A percentile compares a stretch with the other conserved stretches of the same genome.
Conservation (phyloP, 2,329 filamentous ascomycete species). For the Colletotrichum sp. region DNA sequence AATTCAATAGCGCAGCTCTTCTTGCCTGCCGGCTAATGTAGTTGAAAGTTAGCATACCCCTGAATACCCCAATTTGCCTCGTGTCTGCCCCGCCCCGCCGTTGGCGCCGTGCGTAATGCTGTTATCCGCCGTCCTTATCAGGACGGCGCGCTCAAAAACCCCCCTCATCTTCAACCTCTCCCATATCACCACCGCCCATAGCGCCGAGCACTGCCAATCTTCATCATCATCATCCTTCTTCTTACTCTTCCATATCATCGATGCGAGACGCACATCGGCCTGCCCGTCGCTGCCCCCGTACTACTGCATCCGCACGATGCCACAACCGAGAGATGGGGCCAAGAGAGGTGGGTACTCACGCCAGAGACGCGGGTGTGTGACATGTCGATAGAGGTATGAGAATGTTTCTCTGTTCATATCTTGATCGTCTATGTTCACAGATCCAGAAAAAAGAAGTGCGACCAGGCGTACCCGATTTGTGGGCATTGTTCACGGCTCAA, state of each 20-base stretch:
- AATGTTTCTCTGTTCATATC: not conserved
- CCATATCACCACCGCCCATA: not conserved
- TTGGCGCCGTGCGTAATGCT: conserved; percentile 18
- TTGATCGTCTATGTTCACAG: not conserved
- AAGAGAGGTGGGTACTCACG: conserved; percentile 22
- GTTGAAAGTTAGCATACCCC: not conserved
- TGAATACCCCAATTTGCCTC: not conserved
- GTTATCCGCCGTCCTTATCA: not conserved
- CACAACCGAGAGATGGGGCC: not conserved
- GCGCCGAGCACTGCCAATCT: not conserved
- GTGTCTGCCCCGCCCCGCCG: conserved; percentile 15
- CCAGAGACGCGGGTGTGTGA: conserved; percentile 24
- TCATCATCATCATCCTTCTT: not conserved
- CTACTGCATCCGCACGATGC: not conserved
- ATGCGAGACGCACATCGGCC: not conserved
- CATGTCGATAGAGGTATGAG: conserved; percentile 21
- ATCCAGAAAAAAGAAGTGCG: conserved; percentile 22
- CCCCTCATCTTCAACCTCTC: not conserved
- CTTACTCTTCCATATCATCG: not conserved
- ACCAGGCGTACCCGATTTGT: conserved; percentile 20
- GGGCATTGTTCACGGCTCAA: conserved; percentile 23
- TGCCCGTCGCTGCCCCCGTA: not conserved
- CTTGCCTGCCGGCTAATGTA: not conserved
- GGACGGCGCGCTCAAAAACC: not conserved
- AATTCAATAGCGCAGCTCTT: not conserved